A percentile compares a stretch with the other conserved stretches of the same genome.
These are phyloP conservation scores for Acanthamoeba lenticulata DNA, from an alignment of 208 protist species.

Conservation along the genomic window DNA sequence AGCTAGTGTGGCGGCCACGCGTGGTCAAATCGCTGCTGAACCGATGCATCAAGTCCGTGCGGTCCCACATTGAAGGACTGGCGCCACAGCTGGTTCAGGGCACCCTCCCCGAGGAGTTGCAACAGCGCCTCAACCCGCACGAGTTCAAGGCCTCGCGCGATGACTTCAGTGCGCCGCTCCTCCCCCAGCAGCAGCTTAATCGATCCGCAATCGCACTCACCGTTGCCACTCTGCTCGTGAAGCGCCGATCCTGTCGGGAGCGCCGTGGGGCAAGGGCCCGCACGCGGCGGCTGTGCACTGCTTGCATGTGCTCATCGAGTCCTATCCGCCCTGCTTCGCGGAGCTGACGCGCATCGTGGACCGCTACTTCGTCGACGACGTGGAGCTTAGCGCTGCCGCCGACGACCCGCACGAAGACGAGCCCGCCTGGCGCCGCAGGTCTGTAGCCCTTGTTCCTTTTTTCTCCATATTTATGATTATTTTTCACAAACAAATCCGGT, in stretches of 20 bases:
- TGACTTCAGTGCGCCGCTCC: neutral
- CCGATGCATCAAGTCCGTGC: neutral
- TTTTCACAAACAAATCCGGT: too few species aligned
- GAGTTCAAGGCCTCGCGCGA: neutral
- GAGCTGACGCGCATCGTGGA: neutral
- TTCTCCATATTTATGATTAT: too few species aligned
- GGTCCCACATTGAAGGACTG: neutral
- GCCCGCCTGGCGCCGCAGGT: too few species aligned
- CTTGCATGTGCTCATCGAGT: neutral
- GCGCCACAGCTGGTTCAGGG: neutral
- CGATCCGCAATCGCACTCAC: too few species aligned
- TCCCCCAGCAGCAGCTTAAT: neutral
- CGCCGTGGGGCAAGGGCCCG: neutral
- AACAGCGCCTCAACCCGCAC: neutral
- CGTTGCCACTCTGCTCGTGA: neutral
- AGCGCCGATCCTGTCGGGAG: too few species aligned
- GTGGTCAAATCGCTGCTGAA: neutral
- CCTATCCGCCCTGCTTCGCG: neutral
- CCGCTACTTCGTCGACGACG: neutral
- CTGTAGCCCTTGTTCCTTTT: too few species aligned
- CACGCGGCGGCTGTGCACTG: neutral
- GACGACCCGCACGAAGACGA: too few species aligned
- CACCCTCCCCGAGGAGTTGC: neutral
- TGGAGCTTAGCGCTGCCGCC: too few species aligned
- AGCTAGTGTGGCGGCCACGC: neutral